Evolutionary conservation across 1,284 basidiomycete genomes (phyloP), one percentile per base, ranked within the genome.

Genomic region (Cystobasidium sp.): DNA sequence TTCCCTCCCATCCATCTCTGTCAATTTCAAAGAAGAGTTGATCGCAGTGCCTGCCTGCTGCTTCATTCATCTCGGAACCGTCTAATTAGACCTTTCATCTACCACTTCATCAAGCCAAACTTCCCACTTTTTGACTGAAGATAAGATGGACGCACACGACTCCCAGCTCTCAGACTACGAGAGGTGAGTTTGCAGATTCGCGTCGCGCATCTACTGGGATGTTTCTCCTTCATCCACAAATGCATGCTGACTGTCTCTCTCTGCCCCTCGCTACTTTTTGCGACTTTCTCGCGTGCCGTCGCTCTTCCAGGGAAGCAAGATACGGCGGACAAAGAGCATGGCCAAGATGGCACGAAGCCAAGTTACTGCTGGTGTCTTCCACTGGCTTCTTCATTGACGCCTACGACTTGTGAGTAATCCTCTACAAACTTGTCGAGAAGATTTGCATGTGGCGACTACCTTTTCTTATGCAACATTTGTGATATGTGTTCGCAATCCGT

Each of bases 341-440:
- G 56, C 70, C 70, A 3, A 44, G 63, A 49, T 52, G 41, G 66
- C 65, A 75, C 37, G 73, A 75, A 49, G 73, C 73, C 58, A 75
- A 75, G 74, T 62, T 75, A 16, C 52, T 75, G 18, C 59, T 75
- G 18, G 62, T 75, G 41, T 72, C 74, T 8, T 75, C 74, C 5
- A 75, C 68, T 31, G 74, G 74, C 31, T 75, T 75, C 68, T 71
- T 71, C 69, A 75, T 69, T 72, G 68, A 71, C 44, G 67, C 68
- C 53, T 70, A 63, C 41, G 68, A 68, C 52, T 39, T 70, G 58
- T 70, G n/a, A 75, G 58, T 43, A 10, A 43, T 8, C 12, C 14
- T 47, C 8, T 24, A n/a, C 6, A 6, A n/a, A 20, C 8, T 44
- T 10, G 12, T 49, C 46, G 43, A 41, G 5, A 16, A 20, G 18